Evolutionary conservation across 371 early-diverging fungal genomes (phyloP).

Genomic region (Mucor indicus): DNA sequence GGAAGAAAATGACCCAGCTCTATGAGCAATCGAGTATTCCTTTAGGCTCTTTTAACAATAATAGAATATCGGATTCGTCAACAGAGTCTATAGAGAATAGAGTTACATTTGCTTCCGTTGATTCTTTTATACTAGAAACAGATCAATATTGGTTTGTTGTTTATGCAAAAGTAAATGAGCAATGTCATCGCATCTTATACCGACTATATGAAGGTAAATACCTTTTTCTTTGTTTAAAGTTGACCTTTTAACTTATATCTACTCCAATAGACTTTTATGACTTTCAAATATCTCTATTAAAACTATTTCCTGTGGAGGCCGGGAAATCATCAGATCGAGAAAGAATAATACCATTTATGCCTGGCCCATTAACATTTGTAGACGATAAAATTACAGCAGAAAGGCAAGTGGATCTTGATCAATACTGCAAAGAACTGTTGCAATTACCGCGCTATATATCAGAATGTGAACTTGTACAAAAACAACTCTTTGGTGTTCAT

Average conservation of each 20-base stretch:
- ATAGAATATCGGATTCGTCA: not conserved
- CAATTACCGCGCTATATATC: slow-evolving; percentile 54
- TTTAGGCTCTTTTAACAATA: slow-evolving; percentile 8
- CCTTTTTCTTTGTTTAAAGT: not conserved
- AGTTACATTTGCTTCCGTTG: slow-evolving; percentile 55
- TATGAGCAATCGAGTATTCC: slow-evolving; percentile 54
- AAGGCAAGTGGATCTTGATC: slow-evolving; percentile 55
- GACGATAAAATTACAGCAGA: slow-evolving; percentile 49
- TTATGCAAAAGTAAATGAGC: slow-evolving; percentile 45
- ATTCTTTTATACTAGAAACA: slow-evolving; percentile 54
- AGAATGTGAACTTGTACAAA: slow-evolving; percentile 45
- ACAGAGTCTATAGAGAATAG: not conserved
- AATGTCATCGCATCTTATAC: slow-evolving; percentile 53
- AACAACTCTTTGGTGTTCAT: slow-evolving; percentile 54
- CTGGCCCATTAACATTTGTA: slow-evolving; percentile 51
- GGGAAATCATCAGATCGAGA: slow-evolving; percentile 53
- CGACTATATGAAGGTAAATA: slow-evolving; percentile 57
- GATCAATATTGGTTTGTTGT: slow-evolving; percentile 63
- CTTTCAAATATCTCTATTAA: slow-evolving; percentile 66
- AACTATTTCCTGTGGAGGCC: slow-evolving; percentile 65
- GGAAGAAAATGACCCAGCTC: slow-evolving; percentile 58
- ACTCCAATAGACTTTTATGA: slow-evolving; percentile 60
- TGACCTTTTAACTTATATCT: not conserved
- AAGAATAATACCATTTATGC: slow-evolving; percentile 70
- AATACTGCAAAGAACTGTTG: slow-evolving; percentile 63